phyloP scores from a whole-genome alignment of 2,329 filamentous ascomycete species.

The Trichoderma sp. region DNA sequence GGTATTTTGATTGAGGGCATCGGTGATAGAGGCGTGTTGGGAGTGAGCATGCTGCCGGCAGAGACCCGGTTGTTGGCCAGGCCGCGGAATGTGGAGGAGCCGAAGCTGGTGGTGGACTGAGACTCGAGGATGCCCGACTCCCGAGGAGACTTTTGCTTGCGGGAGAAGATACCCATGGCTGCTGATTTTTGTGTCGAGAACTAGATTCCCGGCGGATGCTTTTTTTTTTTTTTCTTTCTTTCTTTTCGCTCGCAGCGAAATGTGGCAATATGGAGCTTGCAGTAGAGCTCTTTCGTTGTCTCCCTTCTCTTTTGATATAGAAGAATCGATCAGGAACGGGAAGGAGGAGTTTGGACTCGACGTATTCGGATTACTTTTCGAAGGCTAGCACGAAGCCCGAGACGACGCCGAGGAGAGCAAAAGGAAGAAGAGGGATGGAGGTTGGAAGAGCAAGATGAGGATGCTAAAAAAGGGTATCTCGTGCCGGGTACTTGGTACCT shows the following conservation, averaged over 20 bases:
- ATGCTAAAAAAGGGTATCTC: slow-evolving; percentile 10
- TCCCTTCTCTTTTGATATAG: not conserved
- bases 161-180: slow-evolving; percentile 56
- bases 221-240: not conserved
- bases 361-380: not conserved
- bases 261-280: not conserved
- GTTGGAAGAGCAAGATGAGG: not conserved
- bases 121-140: slow-evolving; percentile 42
- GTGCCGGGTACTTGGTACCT: slow-evolving; percentile 3
- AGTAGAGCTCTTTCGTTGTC: not conserved
- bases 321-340: not conserved
- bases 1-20: slow-evolving; percentile 58
- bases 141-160: slow-evolving; percentile 51
- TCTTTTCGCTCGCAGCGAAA: not conserved
- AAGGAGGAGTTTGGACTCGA: not conserved
- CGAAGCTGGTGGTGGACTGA: slow-evolving; percentile 51
- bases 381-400: not conserved
- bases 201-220: not conserved
- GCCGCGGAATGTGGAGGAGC: slow-evolving; percentile 50
- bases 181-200: not conserved
- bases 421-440: not conserved
- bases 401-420: not conserved
- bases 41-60: slow-evolving; percentile 44
- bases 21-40: slow-evolving; percentile 50
- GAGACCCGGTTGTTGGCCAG: slow-evolving; percentile 49